Percentiles rank a stretch among this genome's conserved stretches.
Conservation (phyloP, 192 early-diverging fungal species). For the Linnemannia exigua region DNA sequence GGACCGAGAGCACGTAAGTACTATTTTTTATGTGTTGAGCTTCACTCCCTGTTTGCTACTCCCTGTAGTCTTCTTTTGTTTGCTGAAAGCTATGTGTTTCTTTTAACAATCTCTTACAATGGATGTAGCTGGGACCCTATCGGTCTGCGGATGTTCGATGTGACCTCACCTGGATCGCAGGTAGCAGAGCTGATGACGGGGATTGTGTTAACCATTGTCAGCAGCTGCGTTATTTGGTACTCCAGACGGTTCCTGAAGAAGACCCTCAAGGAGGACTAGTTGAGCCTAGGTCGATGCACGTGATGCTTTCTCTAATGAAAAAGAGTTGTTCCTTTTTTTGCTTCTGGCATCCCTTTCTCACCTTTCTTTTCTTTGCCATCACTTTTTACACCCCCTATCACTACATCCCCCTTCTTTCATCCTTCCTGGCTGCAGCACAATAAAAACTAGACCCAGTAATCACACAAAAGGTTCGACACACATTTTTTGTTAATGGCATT, state of each 20-base stretch:
- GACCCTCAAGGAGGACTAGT: slow-evolving; percentile 49
- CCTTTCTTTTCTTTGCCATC: background rate
- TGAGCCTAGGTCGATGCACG: background rate
- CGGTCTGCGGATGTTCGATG: slow-evolving; percentile 57
- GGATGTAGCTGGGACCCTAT: slow-evolving; percentile 64
- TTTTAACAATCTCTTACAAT: background rate
- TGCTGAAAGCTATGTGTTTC: too few species aligned
- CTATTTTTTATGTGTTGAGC: background rate
- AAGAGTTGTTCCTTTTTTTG: background rate
- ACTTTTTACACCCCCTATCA: background rate
- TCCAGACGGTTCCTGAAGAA: slow-evolving; percentile 49
- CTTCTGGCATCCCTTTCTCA: background rate
- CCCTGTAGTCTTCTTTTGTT: too few species aligned
- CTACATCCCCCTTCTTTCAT: background rate
- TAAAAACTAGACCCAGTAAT: background rate
- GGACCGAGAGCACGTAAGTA: slow-evolving; percentile 70
- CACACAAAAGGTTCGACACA: background rate
- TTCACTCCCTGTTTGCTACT: too few species aligned
- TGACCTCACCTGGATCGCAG: slow-evolving; percentile 57
- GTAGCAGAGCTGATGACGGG: slow-evolving; percentile 60
- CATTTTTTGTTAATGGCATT: background rate
- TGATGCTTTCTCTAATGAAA: background rate
- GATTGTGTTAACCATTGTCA: slow-evolving; percentile 50
- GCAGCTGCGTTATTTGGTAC: slow-evolving; percentile 44
- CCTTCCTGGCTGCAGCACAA: background rate